These are phyloP conservation scores for Pichia sporocuriosa DNA, from an alignment of 805 yeast genomes.

Conservation along the genomic window DNA sequence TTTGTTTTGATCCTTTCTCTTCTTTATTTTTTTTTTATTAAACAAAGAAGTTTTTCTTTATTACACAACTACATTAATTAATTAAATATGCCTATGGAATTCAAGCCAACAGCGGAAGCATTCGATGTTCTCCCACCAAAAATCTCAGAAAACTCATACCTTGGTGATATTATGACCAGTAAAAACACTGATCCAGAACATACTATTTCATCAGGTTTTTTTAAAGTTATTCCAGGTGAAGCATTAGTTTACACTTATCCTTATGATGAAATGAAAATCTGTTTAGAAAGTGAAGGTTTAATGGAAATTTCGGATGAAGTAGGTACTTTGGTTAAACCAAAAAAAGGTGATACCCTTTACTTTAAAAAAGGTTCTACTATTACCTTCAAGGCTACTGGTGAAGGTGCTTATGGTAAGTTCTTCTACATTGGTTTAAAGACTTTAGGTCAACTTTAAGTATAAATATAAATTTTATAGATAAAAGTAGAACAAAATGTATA, in stretches of 20 bases:
- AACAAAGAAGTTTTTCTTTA: too few relatives aligned
- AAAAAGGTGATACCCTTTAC: conserved; percentile 61
- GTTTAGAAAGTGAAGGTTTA: conserved; percentile 58
- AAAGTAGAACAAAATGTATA: too few relatives aligned
- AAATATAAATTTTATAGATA: too few relatives aligned
- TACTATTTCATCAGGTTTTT: conserved; percentile 62
- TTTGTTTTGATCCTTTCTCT: too few relatives aligned
- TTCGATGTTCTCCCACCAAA: conserved; percentile 49
- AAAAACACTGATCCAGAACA: conserved; percentile 45
- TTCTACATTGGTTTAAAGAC: conserved; percentile 48
- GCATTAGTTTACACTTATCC: conserved; percentile 9
- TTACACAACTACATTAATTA: too few relatives aligned
- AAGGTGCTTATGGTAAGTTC: conserved; percentile 52
- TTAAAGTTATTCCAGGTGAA: conserved; percentile 12
- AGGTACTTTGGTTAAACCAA: conserved; percentile 49
- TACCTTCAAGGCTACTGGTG: conserved; percentile 43
- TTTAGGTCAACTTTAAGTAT: neutral
- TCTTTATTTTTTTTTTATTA: too few relatives aligned
- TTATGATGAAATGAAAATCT: conserved; percentile 41
- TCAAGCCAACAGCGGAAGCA: conserved; percentile 47
- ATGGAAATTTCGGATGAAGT: conserved; percentile 54
- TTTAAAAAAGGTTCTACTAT: conserved; percentile 58
- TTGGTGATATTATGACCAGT: conserved; percentile 55
- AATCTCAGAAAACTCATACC: conserved; percentile 56
- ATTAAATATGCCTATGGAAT: conserved; percentile 49